Conservation (phyloP, 176 grass and related monocot genomes). For the Juncus effusus region DNA sequence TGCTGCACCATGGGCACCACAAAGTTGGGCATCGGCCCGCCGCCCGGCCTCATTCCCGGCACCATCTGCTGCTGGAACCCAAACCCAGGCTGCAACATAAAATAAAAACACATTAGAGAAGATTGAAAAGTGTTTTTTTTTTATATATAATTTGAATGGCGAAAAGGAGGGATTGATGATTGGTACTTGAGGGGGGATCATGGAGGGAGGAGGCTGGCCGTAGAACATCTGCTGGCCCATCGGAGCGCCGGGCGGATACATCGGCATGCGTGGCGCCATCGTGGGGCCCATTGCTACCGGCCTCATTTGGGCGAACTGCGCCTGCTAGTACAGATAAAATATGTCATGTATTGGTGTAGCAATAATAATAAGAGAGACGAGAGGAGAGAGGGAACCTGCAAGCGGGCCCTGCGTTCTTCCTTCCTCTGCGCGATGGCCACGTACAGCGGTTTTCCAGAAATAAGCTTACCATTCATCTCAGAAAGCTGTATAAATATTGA, state of each 20-base stretch:
- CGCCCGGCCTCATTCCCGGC: conserved; percentile 63
- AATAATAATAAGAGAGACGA: background rate
- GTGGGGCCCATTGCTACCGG: conserved; percentile 54
- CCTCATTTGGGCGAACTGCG: conserved; percentile 60
- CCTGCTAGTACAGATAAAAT: conserved; percentile 18
- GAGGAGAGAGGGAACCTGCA: conserved; percentile 38
- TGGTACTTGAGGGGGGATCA: conserved; percentile 65
- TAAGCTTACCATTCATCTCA: conserved; percentile 67
- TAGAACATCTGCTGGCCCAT: conserved; percentile 71
- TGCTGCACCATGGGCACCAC: conserved; percentile 64
- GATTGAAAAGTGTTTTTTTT: too few relatives aligned
- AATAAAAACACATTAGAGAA: background rate
- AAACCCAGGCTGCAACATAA: conserved; percentile 47
- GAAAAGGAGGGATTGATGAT: background rate
- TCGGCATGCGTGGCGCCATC: conserved; percentile 53
- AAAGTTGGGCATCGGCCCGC: conserved; percentile 56
- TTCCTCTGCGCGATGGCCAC: conserved; percentile 74
- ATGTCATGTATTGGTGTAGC: background rate
- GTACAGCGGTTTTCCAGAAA: conserved; percentile 60
- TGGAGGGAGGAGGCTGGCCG: conserved; percentile 57
- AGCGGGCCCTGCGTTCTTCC: conserved; percentile 59
- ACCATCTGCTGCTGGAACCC: conserved; percentile 72
- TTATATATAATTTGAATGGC: too few relatives aligned
- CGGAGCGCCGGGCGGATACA: conserved; percentile 64
- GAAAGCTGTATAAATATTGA: conserved; percentile 26